Conservation (phyloP, 768 basidiomycete species). For the Xerocomellus chrysenteron region DNA sequence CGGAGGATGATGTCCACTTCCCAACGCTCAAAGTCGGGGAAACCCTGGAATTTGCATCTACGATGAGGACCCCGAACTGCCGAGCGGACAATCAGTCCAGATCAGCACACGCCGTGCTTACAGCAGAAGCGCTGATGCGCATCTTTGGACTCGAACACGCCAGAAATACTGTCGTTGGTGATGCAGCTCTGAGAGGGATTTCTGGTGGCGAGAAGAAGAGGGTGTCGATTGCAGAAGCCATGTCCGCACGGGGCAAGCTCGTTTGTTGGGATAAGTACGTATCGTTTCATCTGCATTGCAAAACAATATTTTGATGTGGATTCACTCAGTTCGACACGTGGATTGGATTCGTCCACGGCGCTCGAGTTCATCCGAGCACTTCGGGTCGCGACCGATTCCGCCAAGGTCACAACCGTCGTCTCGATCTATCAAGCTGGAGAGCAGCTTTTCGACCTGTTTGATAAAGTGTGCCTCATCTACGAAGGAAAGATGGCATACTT, state of each 20-base stretch:
- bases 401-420: slow-evolving; percentile 59
- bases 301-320: neutral
- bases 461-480: slow-evolving; percentile 36
- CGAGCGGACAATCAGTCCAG: slow-evolving; percentile 21
- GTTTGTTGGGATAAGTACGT: slow-evolving; percentile 78
- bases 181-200: slow-evolving; percentile 70
- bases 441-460: slow-evolving; percentile 59
- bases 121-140: slow-evolving; percentile 53
- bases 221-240: slow-evolving; percentile 73
- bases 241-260: slow-evolving; percentile 61
- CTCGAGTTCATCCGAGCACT: slow-evolving; percentile 70
- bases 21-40: slow-evolving; percentile 43
- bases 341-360: slow-evolving; percentile 68
- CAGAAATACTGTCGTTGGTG: slow-evolving; percentile 71
- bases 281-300: neutral
- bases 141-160: slow-evolving; percentile 78
- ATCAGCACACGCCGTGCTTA: slow-evolving; percentile 27
- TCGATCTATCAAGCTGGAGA: slow-evolving; percentile 86
- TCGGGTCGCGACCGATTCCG: slow-evolving; percentile 60
- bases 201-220: slow-evolving; percentile 80
- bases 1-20: slow-evolving; percentile 25
- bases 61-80: slow-evolving; percentile 43
- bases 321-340: slow-evolving; percentile 56
- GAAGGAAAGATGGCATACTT: slow-evolving; percentile 11
- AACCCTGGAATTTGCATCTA: slow-evolving; percentile 52